Conservation (phyloP, 139 green algal genomes). For the Axilococcus clingmanii region DNA sequence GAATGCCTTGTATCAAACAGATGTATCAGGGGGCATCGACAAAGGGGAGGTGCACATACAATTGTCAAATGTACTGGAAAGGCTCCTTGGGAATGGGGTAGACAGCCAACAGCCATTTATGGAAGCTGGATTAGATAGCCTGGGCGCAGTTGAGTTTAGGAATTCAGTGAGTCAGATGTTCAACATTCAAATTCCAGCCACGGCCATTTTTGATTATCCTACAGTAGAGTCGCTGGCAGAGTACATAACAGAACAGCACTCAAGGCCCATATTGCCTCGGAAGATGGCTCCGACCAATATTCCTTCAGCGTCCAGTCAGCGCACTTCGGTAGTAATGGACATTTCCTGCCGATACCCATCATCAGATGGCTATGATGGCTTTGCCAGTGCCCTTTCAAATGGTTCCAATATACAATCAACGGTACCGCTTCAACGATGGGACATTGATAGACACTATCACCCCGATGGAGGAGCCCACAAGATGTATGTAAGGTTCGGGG, state of each 20-base stretch:
- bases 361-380: not conserved
- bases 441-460: constrained; percentile 20
- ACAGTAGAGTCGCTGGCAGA: constrained; percentile 27
- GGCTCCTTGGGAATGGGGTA: not conserved
- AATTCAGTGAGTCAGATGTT: constrained; percentile 11
- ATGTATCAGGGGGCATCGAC: not conserved
- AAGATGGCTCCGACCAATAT: too few relatives aligned
- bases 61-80: not conserved
- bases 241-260: too few relatives aligned
- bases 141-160: constrained; percentile 28
- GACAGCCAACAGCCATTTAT: not conserved
- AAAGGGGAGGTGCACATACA: not conserved
- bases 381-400: not conserved
- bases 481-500: constrained; percentile 42
- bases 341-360: not conserved
- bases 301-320: not conserved
- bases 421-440: constrained; percentile 20
- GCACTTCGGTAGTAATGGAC: not conserved
- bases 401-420: not conserved
- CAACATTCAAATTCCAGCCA: constrained; percentile 21
- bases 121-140: constrained; percentile 31
- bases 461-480: not conserved
- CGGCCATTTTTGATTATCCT: constrained; percentile 46
- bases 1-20: constrained; percentile 41
- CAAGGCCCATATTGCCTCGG: too few relatives aligned